These are phyloP conservation scores for Chloroidium sp. DNA, from an alignment of 163 green algal genomes.

Conservation along the genomic window DNA sequence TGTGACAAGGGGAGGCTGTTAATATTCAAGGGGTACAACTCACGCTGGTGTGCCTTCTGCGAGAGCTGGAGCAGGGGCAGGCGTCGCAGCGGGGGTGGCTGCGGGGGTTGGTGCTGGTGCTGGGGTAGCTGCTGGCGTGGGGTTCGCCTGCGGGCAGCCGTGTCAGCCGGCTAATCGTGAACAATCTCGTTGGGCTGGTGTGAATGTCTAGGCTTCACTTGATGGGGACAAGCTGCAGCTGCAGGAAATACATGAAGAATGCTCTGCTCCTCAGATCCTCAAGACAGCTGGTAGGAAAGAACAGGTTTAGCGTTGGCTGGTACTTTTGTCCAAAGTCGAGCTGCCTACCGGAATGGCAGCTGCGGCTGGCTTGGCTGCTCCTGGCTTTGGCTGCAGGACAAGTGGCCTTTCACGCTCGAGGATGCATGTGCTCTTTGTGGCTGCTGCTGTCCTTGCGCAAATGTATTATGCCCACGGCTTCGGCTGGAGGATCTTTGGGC, in stretches of 20 bases:
- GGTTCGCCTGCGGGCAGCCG: slow-evolving; percentile 1
- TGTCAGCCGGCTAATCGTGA: too few species aligned
- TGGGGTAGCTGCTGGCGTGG: slow-evolving; percentile 7
- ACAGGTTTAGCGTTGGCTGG: not conserved
- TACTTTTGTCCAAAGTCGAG: not conserved
- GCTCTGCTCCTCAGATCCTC: not conserved
- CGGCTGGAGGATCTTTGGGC: not conserved
- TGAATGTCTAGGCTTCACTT: not conserved
- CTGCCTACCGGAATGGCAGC: not conserved
- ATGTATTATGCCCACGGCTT: not conserved
- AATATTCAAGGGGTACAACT: not conserved
- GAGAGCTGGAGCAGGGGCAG: slow-evolving; percentile 14
- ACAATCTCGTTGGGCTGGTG: not conserved
- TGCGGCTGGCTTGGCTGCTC: slow-evolving; percentile 13
- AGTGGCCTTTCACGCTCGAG: not conserved
- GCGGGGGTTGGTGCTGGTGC: slow-evolving; percentile 10
- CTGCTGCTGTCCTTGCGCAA: too few species aligned
- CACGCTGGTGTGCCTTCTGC: not conserved
- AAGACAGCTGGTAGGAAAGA: slow-evolving; percentile 1
- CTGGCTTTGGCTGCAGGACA: not conserved
- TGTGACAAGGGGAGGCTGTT: not conserved
- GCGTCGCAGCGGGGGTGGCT: slow-evolving; percentile 3
- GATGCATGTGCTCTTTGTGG: too few species aligned
- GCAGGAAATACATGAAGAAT: not conserved
- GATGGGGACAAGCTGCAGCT: not conserved